Evolutionary conservation across 371 early-diverging fungal species (phyloP), one percentile per base, ranked within the genome.

Genomic region (Actinomortierella ambigua): DNA sequence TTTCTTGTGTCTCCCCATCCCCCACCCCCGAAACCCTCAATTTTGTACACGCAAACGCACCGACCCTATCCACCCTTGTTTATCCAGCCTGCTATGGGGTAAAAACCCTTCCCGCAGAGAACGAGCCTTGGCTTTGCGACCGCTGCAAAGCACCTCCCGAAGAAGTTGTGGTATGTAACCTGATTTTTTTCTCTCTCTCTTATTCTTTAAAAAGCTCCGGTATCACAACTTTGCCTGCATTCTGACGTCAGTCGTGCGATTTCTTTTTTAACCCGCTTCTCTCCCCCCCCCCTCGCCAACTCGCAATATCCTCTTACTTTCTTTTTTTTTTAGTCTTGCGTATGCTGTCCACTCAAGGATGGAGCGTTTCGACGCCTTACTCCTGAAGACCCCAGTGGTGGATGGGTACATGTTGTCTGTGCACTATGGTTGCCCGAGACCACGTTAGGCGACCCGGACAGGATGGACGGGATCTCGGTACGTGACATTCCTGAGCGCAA

Each of bases 341-440:
- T 69, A 3, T 61, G 82, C n/a, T 83, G 84, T 52, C 84, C 84
- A 1, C 77, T 71, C 56, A 75, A 70, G 40, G 66, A 77, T 47
- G 84, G 84, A 15, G 79, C 79, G n/a, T 83, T 83, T 60, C 78
- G 81, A 40, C 61, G 77, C 52, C 63, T 83, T 18, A 54, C 63
- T 22, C 60, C 68, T 29, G 61, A 68, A 14, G 69, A 65, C 28
- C 61, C 69, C 1, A 62, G 75, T 20, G 55, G 66, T 47, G 79
- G 77, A 29, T 82, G 81, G 81, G 78, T 80, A 6, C 84, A 83
- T 50, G 65, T 80, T 23, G 77, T 79, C 15, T 83, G 84, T 58
- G 80, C 80, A 23, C 71, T 77, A 2, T 82, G 80, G 80, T 65
- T 80, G 41, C 80, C 79, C 50, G 80, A 77, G 42, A 79, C 79